Percentiles rank a stretch among this genome's conserved stretches.
These are phyloP conservation scores for Panellus pusillus DNA, from an alignment of 768 basidiomycete species.

Conservation along the genomic window DNA sequence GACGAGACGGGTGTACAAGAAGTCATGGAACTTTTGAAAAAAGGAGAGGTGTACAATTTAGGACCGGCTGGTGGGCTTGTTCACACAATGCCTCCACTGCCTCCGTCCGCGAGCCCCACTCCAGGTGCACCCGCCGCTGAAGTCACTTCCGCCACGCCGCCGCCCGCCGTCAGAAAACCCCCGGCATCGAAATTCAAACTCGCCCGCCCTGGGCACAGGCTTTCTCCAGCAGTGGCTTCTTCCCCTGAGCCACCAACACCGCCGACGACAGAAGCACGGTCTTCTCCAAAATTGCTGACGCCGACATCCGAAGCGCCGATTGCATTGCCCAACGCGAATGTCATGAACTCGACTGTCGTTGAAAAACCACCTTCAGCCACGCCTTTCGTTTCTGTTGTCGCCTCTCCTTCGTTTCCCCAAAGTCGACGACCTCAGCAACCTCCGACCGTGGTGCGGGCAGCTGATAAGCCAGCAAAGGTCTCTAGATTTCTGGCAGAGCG, in stretches of 20 bases:
- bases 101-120: constrained; percentile 6
- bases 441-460: constrained; percentile 13
- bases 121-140: neutral
- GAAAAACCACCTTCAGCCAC: constrained; percentile 13
- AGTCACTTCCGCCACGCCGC: constrained; percentile 18
- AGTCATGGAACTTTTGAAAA: constrained; percentile 49
- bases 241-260: constrained; percentile 24
- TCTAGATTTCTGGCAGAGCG: constrained; percentile 19
- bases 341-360: constrained; percentile 11
- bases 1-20: constrained; percentile 53
- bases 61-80: constrained; percentile 46
- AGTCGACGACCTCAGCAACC: constrained; percentile 15
- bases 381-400: constrained; percentile 29
- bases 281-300: constrained; percentile 35
- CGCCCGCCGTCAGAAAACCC: constrained; percentile 30
- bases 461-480: constrained; percentile 19
- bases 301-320: neutral
- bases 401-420: constrained; percentile 40
- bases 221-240: neutral
- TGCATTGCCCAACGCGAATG: constrained; percentile 1
- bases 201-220: constrained; percentile 28
- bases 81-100: constrained; percentile 25
- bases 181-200: constrained; percentile 53
- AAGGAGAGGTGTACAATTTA: constrained; percentile 52
- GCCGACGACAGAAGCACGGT: constrained; percentile 28